phyloP scores from a whole-genome alignment of 140 eudicot species.

The Ambrosia hybrid region DNA sequence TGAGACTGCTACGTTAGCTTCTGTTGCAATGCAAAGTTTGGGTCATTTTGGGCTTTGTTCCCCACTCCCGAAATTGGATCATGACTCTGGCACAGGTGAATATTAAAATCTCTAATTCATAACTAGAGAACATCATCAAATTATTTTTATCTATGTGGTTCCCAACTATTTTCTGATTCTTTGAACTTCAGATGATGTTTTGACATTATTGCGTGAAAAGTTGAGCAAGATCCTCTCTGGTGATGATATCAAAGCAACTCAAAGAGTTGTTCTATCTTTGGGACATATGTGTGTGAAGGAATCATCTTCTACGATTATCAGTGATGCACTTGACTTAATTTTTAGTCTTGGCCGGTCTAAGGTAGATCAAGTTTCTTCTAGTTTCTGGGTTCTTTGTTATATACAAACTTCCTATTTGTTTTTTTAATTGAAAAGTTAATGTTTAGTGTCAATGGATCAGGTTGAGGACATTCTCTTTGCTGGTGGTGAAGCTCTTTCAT shows the following conservation, averaged over 20 bases:
- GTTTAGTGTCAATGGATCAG: conserved; percentile 39
- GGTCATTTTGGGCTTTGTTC: conserved; percentile 87
- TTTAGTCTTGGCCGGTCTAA: conserved; percentile 82
- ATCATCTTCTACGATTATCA: conserved; percentile 56
- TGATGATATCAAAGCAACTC: conserved; percentile 82
- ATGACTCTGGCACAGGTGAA: conserved; percentile 64
- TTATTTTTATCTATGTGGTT: conserved; percentile 15
- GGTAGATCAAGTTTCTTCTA: conserved; percentile 45
- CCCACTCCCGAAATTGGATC: conserved; percentile 54
- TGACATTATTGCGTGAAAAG: conserved; percentile 65
- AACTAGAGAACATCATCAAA: conserved; percentile 5
- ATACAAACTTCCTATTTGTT: background rate
- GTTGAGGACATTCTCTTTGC: conserved; percentile 96
- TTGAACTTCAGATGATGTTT: conserved; percentile 56
- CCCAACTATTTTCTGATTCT: conserved; percentile 14
- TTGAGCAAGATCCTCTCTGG: conserved; percentile 74
- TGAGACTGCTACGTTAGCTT: conserved; percentile 73
- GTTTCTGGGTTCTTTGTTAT: background rate
- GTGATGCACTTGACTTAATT: conserved; percentile 76
- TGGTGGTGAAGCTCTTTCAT: conserved; percentile 97
- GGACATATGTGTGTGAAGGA: conserved; percentile 90
- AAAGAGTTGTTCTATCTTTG: conserved; percentile 68
- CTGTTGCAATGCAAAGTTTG: conserved; percentile 89
- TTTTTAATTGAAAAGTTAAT: conserved; percentile 9
- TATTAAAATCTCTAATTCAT: background rate